Evolutionary conservation across 2,329 filamentous ascomycete genomes (phyloP).

Genomic region (Fusarium sp.): DNA sequence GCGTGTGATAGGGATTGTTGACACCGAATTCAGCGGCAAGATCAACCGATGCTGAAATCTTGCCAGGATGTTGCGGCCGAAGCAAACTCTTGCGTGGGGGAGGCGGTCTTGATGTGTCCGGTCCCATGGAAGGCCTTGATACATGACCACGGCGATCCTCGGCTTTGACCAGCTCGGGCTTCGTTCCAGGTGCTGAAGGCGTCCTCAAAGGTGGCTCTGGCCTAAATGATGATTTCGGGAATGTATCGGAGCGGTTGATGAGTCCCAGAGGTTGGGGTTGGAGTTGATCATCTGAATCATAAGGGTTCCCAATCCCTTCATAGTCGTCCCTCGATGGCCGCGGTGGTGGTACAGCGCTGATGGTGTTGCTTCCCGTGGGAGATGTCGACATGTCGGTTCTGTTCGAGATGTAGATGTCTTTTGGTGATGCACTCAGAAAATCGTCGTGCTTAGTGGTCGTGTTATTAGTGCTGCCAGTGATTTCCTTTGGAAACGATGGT

Average conservation of each 20-base stretch:
- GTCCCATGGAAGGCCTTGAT: conserved; percentile 58
- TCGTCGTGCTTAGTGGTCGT: conserved; percentile 30
- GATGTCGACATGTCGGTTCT: conserved; percentile 24
- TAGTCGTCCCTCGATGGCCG: conserved; percentile 65
- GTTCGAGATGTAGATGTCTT: conserved; percentile 18
- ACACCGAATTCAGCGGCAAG: conserved; percentile 70
- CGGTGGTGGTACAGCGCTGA: conserved; percentile 50
- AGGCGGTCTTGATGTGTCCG: conserved; percentile 63
- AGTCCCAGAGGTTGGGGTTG: conserved; percentile 52
- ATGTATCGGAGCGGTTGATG: conserved; percentile 64
- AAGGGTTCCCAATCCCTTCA: conserved; percentile 66
- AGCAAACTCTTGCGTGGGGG: conserved; percentile 64
- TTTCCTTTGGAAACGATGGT: conserved; percentile 48
- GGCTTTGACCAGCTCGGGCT: conserved; percentile 52
- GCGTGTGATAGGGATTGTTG: conserved; percentile 73
- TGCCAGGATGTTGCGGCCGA: conserved; percentile 54
- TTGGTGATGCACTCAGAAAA: conserved; percentile 36
- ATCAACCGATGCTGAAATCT: conserved; percentile 60
- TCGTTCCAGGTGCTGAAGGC: conserved; percentile 61
- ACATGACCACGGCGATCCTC: conserved; percentile 40
- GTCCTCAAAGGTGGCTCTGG: conserved; percentile 55
- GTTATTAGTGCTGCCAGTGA: conserved; percentile 25
- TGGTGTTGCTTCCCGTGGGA: conserved; percentile 35
- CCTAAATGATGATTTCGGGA: conserved; percentile 56
- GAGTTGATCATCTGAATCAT: conserved; percentile 50